Conservation (phyloP, 208 protist species). For the Kentomonas sorsogonicus region DNA sequence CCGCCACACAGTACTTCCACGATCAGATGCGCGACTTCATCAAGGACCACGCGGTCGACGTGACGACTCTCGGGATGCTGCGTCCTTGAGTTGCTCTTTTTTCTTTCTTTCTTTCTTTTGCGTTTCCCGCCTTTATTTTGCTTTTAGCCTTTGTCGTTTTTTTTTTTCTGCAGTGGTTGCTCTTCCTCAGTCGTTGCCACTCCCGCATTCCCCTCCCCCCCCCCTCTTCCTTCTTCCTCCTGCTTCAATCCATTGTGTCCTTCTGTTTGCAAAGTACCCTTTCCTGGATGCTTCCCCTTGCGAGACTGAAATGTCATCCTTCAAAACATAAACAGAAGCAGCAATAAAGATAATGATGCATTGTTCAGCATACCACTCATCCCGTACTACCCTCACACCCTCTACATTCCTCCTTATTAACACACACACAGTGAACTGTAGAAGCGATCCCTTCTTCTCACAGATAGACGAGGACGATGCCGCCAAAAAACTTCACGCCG, state of each 20-base stretch:
- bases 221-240: slow-evolving; percentile 10
- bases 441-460: not conserved
- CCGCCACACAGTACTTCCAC: no score
- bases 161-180: not conserved
- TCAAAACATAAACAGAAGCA: no score
- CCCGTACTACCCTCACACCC: not conserved
- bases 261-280: not conserved
- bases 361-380: no score
- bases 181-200: not conserved
- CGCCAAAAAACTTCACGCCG: slow-evolving; percentile 22
- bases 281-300: not conserved
- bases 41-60: no score
- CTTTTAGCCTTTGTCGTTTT: slow-evolving; percentile 1
- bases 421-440: not conserved
- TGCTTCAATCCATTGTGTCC: slow-evolving; percentile 4
- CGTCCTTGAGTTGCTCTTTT: slow-evolving; percentile 1
- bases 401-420: not conserved
- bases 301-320: no score
- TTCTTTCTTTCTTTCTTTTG: slow-evolving; percentile 13
- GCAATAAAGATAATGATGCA: no score
- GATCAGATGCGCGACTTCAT: no score
- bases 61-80: no score
- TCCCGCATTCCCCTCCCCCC: not conserved
- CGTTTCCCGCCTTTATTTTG: slow-evolving; percentile 1
- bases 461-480: slow-evolving; percentile 14